These are phyloP conservation scores for Tuber microsphaerosporum DNA, from an alignment of 495 filamentous ascomycete species.

Conservation along the genomic window DNA sequence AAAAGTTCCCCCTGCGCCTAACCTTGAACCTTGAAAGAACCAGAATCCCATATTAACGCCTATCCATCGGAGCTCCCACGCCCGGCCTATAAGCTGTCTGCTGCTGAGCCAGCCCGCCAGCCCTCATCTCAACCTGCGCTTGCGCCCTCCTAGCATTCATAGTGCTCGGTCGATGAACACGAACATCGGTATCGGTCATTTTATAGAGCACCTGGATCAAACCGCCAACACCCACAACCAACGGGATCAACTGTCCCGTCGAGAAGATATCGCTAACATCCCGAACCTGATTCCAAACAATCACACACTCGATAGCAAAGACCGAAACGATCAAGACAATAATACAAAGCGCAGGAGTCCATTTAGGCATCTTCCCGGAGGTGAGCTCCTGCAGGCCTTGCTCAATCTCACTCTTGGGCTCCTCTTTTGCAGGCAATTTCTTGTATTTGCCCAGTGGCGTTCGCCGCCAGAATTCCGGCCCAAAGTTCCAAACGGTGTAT, in stretches of 20 bases:
- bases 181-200: slow-evolving; percentile 26
- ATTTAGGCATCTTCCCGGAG: slow-evolving; percentile 19
- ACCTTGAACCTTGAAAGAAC: neutral
- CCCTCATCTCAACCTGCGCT: neutral
- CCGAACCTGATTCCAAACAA: slow-evolving; percentile 28
- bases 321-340: slow-evolving; percentile 19
- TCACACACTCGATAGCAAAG: slow-evolving; percentile 23
- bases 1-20: neutral
- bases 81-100: neutral
- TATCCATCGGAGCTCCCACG: neutral
- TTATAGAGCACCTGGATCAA: slow-evolving; percentile 37
- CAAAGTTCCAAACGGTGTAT: slow-evolving; percentile 29
- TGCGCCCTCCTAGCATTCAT: neutral
- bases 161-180: slow-evolving; percentile 14
- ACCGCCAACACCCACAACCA: slow-evolving; percentile 34
- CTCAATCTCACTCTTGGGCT: slow-evolving; percentile 3
- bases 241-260: slow-evolving; percentile 37
- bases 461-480: slow-evolving; percentile 12
- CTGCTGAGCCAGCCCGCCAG: neutral
- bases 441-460: neutral
- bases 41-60: neutral
- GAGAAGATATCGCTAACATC: slow-evolving; percentile 34
- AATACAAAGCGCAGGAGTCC: slow-evolving; percentile 28
- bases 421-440: neutral
- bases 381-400: neutral